Evolutionary conservation across 371 early-diverging fungal species (phyloP), one percentile per base, ranked within the genome.

Genomic region (Sporodiniella umbellata): DNA sequence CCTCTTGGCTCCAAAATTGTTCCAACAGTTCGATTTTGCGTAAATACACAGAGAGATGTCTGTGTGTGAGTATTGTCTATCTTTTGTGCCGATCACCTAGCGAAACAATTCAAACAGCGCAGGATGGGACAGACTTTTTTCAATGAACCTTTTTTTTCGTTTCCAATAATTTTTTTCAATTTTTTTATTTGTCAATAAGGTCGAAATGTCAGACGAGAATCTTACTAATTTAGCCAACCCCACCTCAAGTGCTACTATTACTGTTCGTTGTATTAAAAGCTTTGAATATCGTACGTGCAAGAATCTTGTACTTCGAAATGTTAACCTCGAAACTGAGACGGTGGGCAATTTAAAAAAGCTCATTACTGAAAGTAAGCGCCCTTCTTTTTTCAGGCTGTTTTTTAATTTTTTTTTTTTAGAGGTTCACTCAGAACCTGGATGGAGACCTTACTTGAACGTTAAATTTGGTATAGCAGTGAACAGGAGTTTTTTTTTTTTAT

Each of bases 261-360:
- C 95, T 8, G 72, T 95, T 45, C 80, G 95, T 3, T 72, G 91
- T 45, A 93, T 95, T 63, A 92, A 90, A 63, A 89, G 84, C 30
- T 93, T 95, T 62, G 93, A 93, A 60, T 94, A 89, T 73, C 82
- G 94, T 46, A 91, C 92, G 0, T 76, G 84, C 65, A 90, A 88
- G 58, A 93, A 89, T 66, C 63, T 93, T 48, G 75, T 95, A 26
- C 69, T 95, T 24, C 81, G 81, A 45, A 77, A 89, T 40, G 56
- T 89, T 18, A 81, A 93, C 49, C 71, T 86, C 31, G 79, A 80
- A 14, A 53, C 68, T 10, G 84, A 81, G 24, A 93, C 91, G 0
- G 81, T 86, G 15, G 83, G 72, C 4, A 80, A 89, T 31, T 75
- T 95, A 49, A 85, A 84, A 58, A 74, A 66, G 18, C 25, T 83